Evolutionary conservation across 2,329 filamentous ascomycete species (phyloP).

Genomic region (Myriosclerotinia scirpicola): DNA sequence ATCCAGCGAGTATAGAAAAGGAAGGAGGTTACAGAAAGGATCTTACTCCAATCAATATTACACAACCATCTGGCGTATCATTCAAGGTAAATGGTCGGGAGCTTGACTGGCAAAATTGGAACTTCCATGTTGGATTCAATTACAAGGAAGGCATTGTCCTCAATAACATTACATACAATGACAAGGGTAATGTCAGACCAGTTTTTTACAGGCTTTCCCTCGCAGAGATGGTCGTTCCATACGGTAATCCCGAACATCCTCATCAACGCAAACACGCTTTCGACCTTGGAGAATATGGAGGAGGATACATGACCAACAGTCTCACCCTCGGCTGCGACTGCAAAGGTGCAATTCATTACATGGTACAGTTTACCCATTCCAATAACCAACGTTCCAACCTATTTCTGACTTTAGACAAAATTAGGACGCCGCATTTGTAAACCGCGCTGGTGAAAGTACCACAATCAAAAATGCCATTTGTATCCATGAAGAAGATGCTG

Average conservation of each 20-base stretch:
- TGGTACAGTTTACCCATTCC: conserved; percentile 47
- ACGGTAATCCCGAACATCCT: conserved; percentile 76
- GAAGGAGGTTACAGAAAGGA: conserved; percentile 75
- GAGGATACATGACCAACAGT: conserved; percentile 81
- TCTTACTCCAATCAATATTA: conserved; percentile 84
- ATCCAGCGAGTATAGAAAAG: conserved; percentile 68
- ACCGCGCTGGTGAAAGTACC: conserved; percentile 69
- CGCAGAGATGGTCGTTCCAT: conserved; percentile 92
- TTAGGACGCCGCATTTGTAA: conserved; percentile 72
- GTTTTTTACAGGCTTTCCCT: conserved; percentile 88
- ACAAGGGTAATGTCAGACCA: conserved; percentile 73
- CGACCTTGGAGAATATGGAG: conserved; percentile 78
- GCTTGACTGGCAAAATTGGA: conserved; percentile 92
- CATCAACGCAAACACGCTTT: conserved; percentile 82
- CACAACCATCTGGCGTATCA: conserved; percentile 84
- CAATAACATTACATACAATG: conserved; percentile 86
- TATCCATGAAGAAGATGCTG: conserved; percentile 90
- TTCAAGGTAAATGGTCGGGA: conserved; percentile 74
- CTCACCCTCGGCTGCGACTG: conserved; percentile 78
- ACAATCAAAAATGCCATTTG: conserved; percentile 93
- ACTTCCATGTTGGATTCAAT: conserved; percentile 90
- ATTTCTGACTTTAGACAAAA: not conserved
- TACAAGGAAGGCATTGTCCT: conserved; percentile 89
- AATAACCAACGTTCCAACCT: not conserved
- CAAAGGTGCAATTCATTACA: conserved; percentile 88